Conservation (phyloP, 371 early-diverging fungal species). For the Haplosporangium sp. region DNA sequence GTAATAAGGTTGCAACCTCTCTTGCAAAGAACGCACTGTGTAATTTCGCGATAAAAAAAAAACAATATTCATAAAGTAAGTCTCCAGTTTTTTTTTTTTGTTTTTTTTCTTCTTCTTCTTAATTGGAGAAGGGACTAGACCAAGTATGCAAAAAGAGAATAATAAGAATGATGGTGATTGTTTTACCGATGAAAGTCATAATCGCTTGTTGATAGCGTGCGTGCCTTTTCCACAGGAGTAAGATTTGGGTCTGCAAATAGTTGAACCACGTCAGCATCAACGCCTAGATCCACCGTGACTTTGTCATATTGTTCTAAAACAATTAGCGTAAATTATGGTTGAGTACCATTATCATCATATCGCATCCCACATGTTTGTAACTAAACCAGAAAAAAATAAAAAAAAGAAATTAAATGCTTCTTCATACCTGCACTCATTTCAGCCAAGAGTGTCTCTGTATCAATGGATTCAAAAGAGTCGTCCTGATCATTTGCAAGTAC, state of each 20-base stretch:
- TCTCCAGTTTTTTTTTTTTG: too few relatives aligned
- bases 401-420: not conserved
- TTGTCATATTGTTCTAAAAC: slow-evolving; percentile 11
- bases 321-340: not conserved
- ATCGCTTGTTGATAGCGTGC: slow-evolving; percentile 34
- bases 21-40: slow-evolving; percentile 48
- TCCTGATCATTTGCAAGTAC: slow-evolving; percentile 43
- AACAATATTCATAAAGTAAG: too few relatives aligned
- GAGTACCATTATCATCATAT: not conserved
- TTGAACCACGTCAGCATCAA: slow-evolving; percentile 49
- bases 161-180: too few relatives aligned
- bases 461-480: slow-evolving; percentile 43
- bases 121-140: too few relatives aligned
- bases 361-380: not conserved
- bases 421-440: slow-evolving; percentile 48
- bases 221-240: slow-evolving; percentile 24
- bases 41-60: too few relatives aligned
- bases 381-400: slow-evolving; percentile 1
- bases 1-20: slow-evolving; percentile 30
- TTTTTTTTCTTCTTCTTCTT: not conserved
- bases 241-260: slow-evolving; percentile 36
- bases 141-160: too few relatives aligned
- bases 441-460: slow-evolving; percentile 45
- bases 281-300: slow-evolving; percentile 33
- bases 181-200: slow-evolving; percentile 54